These are phyloP conservation scores for Sclerotinia spermophila DNA, from an alignment of 2,329 filamentous ascomycete genomes.

Conservation along the genomic window DNA sequence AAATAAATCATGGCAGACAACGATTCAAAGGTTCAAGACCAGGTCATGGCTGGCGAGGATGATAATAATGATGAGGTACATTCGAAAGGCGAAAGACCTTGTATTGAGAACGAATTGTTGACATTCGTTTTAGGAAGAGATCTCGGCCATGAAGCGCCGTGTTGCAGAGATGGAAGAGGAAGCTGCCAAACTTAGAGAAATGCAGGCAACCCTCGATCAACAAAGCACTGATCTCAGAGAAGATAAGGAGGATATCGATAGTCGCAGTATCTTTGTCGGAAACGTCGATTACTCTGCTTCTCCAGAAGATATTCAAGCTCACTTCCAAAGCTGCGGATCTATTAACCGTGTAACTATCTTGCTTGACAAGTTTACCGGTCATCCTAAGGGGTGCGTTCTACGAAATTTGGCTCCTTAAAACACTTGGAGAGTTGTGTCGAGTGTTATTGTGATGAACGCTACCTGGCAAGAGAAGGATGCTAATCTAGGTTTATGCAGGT, in stretches of 20 bases:
- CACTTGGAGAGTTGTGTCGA: constrained; percentile 22
- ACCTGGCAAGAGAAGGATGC: constrained; percentile 57
- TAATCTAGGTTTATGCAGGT: constrained; percentile 54
- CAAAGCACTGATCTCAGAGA: constrained; percentile 80
- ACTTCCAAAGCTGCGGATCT: constrained; percentile 94
- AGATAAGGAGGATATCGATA: constrained; percentile 93
- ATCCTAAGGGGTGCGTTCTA: constrained; percentile 89
- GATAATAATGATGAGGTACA: constrained; percentile 37
- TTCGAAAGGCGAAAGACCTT: background rate
- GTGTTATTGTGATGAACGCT: constrained; percentile 41
- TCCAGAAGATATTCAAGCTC: constrained; percentile 95
- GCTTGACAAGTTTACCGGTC: constrained; percentile 95
- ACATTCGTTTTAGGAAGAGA: constrained; percentile 58
- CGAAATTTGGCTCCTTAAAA: constrained; percentile 28
- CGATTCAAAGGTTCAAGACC: constrained; percentile 31
- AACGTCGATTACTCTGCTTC: constrained; percentile 98
- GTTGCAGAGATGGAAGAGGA: constrained; percentile 91
- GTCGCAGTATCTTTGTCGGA: constrained; percentile 93
- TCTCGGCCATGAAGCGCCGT: constrained; percentile 79
- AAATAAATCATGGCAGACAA: constrained; percentile 31
- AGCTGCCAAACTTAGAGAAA: constrained; percentile 79
- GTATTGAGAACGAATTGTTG: background rate
- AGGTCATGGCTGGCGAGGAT: constrained; percentile 32
- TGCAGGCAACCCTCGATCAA: constrained; percentile 82
- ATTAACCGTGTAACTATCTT: constrained; percentile 98